Percentiles rank a stretch among this genome's conserved stretches.
These are phyloP conservation scores for Ophiostoma himal-ulmi DNA, from an alignment of 2,329 filamentous ascomycete genomes.

Conservation along the genomic window DNA sequence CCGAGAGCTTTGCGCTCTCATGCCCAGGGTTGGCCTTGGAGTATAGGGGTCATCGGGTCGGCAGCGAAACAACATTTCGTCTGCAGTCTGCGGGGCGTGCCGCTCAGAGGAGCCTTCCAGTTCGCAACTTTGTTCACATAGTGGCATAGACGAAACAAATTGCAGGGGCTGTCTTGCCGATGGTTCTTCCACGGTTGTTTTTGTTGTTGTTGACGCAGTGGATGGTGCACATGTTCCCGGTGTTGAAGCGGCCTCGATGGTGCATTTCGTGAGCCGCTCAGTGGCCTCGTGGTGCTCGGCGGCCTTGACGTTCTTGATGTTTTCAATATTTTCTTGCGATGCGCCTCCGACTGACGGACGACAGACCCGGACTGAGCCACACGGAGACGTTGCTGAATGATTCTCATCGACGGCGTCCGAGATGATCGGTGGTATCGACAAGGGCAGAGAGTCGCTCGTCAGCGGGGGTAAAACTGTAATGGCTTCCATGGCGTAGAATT, in stretches of 20 bases:
- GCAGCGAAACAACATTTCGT: background rate
- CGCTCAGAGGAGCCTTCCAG: background rate
- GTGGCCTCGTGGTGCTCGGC: background rate
- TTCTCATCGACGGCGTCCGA: background rate
- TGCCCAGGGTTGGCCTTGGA: background rate
- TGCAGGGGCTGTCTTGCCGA: background rate
- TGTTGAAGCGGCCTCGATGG: background rate
- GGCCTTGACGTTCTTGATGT: background rate
- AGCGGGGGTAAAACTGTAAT: background rate
- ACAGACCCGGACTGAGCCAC: slow-evolving; percentile 18
- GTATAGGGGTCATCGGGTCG: background rate
- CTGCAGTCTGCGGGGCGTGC: background rate
- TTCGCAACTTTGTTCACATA: background rate
- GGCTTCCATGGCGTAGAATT: background rate
- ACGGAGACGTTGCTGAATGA: background rate
- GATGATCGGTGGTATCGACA: background rate
- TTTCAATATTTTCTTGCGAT: background rate
- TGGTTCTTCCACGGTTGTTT: background rate
- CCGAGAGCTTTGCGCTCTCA: background rate
- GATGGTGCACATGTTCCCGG: background rate
- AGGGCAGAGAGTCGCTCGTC: background rate
- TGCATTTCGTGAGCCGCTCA: background rate
- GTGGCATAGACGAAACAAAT: background rate
- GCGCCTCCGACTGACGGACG: background rate
- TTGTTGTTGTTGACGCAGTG: background rate